Conservation (phyloP, 2,329 filamentous ascomycete genomes). For the Malbranchea zuffiana region DNA sequence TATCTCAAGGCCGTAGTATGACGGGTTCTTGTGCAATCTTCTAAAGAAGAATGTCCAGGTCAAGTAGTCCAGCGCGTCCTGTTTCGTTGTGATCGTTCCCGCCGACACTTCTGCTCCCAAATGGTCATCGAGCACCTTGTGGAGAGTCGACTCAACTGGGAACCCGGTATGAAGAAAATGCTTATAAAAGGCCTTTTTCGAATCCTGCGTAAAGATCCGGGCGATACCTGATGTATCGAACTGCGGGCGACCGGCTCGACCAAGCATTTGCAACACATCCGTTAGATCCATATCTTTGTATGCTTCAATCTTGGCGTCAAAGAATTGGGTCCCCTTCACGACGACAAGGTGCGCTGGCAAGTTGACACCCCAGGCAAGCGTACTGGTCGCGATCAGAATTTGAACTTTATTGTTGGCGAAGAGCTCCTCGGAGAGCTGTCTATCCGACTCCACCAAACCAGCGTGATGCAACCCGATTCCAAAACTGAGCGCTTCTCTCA, state of each 20-base stretch:
- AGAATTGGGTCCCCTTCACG: conserved; percentile 96
- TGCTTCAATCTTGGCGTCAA: conserved; percentile 92
- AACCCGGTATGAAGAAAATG: conserved; percentile 98
- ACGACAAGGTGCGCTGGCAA: conserved; percentile 92
- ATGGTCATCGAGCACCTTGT: conserved; percentile 96
- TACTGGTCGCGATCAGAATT: conserved; percentile 89
- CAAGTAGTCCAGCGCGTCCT: conserved; percentile 92
- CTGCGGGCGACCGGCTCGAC: conserved; percentile 86
- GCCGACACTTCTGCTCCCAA: conserved; percentile 88
- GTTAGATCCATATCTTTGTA: conserved; percentile 99
- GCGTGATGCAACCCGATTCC: conserved; percentile 96
- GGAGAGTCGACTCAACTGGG: conserved; percentile 89
- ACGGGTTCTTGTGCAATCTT: conserved; percentile 92
- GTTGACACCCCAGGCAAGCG: conserved; percentile 96
- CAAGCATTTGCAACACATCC: conserved; percentile 95
- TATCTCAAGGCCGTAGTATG: conserved; percentile 93
- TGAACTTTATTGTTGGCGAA: conserved; percentile 98
- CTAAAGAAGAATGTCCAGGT: conserved; percentile 99
- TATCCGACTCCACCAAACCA: conserved; percentile 87
- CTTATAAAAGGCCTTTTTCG: conserved; percentile 99
- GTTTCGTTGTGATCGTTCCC: conserved; percentile 83
- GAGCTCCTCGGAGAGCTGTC: conserved; percentile 82
- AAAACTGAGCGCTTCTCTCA: conserved; percentile 91
- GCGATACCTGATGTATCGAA: conserved; percentile 95
- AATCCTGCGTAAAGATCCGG: conserved; percentile 90